A percentile compares a stretch with the other conserved stretches of the same genome.
These are phyloP conservation scores for Trichosporon coremiiforme DNA, from an alignment of 1,284 basidiomycete genomes.

Conservation along the genomic window DNA sequence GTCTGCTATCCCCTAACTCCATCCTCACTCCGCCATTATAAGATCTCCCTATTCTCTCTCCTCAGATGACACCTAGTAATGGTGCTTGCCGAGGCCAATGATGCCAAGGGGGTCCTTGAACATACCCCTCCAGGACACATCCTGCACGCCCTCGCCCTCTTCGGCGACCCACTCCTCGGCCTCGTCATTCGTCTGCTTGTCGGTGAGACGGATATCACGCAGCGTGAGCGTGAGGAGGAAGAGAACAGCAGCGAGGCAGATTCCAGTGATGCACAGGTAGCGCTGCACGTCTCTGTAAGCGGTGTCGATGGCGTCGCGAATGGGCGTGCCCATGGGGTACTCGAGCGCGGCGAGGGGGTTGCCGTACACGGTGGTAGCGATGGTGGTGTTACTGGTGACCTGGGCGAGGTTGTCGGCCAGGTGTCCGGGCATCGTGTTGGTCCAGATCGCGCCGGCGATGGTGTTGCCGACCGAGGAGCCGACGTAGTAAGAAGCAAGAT, in stretches of 20 bases:
- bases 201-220: conserved; percentile 42
- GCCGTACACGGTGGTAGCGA: conserved; percentile 49
- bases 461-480: conserved; percentile 56
- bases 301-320: conserved; percentile 43
- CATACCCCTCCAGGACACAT: not conserved
- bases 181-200: conserved; percentile 42
- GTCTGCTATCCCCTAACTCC: not conserved
- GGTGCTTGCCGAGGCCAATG: conserved; percentile 3
- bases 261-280: conserved; percentile 48
- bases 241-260: conserved; percentile 42
- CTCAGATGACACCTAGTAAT: not conserved
- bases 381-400: conserved; percentile 41
- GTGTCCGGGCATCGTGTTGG: conserved; percentile 35
- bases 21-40: not conserved
- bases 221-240: conserved; percentile 38
- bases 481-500: conserved; percentile 55
- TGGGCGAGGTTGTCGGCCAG: conserved; percentile 26
- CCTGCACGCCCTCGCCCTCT: not conserved
- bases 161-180: conserved; percentile 34
- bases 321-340: conserved; percentile 51
- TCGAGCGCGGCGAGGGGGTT: conserved; percentile 42
- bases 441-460: conserved; percentile 57
- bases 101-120: conserved; percentile 15
- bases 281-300: conserved; percentile 50
- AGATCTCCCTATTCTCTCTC: not conserved